Conservation (phyloP, 1,284 basidiomycete species). For the Cryptococcus floricola region DNA sequence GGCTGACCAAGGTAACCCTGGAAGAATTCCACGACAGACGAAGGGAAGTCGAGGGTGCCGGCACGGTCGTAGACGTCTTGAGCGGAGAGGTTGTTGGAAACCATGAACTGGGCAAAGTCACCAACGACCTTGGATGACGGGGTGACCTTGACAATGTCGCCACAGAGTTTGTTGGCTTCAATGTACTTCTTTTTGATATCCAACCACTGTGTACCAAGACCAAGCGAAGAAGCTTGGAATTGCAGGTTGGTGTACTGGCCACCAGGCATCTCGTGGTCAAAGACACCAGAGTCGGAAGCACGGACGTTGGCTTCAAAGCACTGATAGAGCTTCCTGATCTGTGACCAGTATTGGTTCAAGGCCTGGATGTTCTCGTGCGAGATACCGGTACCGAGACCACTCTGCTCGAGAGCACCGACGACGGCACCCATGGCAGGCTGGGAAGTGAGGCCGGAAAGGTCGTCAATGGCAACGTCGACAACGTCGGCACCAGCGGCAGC, state of each 20-base stretch:
- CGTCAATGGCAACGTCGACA: slow-evolving; percentile 97
- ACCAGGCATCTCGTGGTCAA: slow-evolving; percentile 99
- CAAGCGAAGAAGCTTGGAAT: slow-evolving; percentile 98
- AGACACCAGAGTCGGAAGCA: slow-evolving; percentile 93
- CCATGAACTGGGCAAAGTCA: slow-evolving; percentile 99
- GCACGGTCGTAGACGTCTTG: slow-evolving; percentile 82
- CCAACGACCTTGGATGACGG: slow-evolving; percentile 99
- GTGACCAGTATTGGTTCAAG: slow-evolving; percentile 97
- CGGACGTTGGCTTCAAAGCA: slow-evolving; percentile 99
- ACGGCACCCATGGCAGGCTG: slow-evolving; percentile 99
- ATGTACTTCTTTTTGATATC: slow-evolving; percentile 99
- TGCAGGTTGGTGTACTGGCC: slow-evolving; percentile 93
- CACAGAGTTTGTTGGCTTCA: slow-evolving; percentile 92
- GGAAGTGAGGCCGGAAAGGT: slow-evolving; percentile 97
- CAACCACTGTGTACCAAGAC: slow-evolving; percentile 95
- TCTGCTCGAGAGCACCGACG: slow-evolving; percentile 92
- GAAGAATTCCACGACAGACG: slow-evolving; percentile 94
- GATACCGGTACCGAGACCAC: slow-evolving; percentile 89
- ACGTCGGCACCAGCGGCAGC: slow-evolving; percentile 97
- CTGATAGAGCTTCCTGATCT: slow-evolving; percentile 89
- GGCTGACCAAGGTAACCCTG: slow-evolving; percentile 97
- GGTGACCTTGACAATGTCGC: slow-evolving; percentile 98
- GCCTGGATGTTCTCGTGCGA: slow-evolving; percentile 96
- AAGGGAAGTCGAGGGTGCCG: slow-evolving; percentile 92
- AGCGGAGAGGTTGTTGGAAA: slow-evolving; percentile 84